Base-by-base conservation (phyloP, 2,329 filamentous ascomycete genomes). In the Coniella lustricola region DNA sequence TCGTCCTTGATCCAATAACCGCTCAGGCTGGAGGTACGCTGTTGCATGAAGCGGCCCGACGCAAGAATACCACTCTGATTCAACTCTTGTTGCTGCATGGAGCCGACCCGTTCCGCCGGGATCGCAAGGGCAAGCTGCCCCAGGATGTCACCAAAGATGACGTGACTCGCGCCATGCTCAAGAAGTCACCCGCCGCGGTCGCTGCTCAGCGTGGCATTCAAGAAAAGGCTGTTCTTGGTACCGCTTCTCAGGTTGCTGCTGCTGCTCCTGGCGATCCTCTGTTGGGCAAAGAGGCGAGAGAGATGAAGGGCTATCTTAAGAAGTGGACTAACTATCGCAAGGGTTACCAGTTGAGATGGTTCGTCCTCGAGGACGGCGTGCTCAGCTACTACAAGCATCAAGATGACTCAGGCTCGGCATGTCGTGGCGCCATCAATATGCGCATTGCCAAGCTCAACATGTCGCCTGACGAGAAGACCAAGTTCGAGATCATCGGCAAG, bases 301-400 rank as follows among this genome's bases (percentile, higher is more conserved):
- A 97, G 67, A 97, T 98, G 87, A 96, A 95, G 70, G 93, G 93
- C 7, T 98, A 97, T 64, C 74, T 98, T 49, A 97, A 96, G 70
- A 98, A 98, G 66, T 98, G 93, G 93, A 98, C 93, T 41, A 98
- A 98, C 64, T 98, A 98, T 64, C 90, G 91, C 18, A 90, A 87
- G 62, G 93, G 93, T 8, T 98, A 96, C 70, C 95, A 98, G 69
- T 67, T 98, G 55, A 79, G 93, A 52, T 98, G 91, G 90, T 98
- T 98, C 63, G 93, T 97, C 13, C 79, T 98, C 8, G 93, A 98
- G 64, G 93, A 98, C 63, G 93, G 93, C 12, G 91, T 98, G 12
- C 68, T 98, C 56, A 97, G 93, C 67, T 98, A 98, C 70, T 98
- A 97, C 73, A 98, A 98, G 69, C 89, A 97, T 65, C 93, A 98